Evolutionary conservation across 768 basidiomycete genomes (phyloP).

Genomic region (Clitopilus hobsonii): DNA sequence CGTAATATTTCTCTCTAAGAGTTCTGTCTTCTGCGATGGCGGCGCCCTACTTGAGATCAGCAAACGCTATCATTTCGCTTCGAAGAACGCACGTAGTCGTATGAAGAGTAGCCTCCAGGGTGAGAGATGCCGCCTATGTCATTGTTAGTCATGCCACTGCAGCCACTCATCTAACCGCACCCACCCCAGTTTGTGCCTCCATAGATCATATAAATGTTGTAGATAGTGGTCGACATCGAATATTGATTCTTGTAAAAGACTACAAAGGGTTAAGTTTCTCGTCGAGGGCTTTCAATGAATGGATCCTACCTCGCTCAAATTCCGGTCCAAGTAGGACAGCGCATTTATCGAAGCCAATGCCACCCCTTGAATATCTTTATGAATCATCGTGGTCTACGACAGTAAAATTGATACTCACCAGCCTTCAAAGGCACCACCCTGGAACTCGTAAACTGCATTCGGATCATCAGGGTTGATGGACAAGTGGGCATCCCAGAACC

Average conservation of each 20-base stretch:
- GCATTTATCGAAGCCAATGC: conserved; percentile 29
- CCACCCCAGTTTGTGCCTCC: conserved; percentile 49
- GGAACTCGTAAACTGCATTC: conserved; percentile 41
- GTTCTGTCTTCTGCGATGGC: conserved; percentile 49
- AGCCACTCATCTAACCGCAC: not conserved
- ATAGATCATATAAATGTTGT: conserved; percentile 48
- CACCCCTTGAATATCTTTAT: conserved; percentile 32
- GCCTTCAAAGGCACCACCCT: conserved; percentile 49
- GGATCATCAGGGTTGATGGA: conserved; percentile 29
- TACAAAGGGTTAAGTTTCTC: conserved; percentile 6
- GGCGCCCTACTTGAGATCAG: conserved; percentile 29
- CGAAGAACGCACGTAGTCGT: conserved; percentile 32
- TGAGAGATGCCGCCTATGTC: conserved; percentile 27
- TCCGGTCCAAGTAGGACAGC: conserved; percentile 31
- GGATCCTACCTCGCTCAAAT: conserved; percentile 36
- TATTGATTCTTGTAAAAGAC: conserved; percentile 46
- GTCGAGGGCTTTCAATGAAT: not conserved
- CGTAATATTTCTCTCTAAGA: conserved; percentile 49
- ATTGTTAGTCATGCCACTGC: not conserved
- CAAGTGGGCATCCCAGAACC: conserved; percentile 34
- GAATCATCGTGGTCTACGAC: too few relatives aligned
- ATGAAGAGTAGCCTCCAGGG: conserved; percentile 39
- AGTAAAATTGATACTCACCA: conserved; percentile 22
- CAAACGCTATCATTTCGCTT: not conserved
- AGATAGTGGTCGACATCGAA: conserved; percentile 41